A percentile compares a stretch with the other conserved stretches of the same genome.
Evolutionary conservation across 1,139 yeast species (phyloP).

Genomic region (Blastobotrys ciferrii): DNA sequence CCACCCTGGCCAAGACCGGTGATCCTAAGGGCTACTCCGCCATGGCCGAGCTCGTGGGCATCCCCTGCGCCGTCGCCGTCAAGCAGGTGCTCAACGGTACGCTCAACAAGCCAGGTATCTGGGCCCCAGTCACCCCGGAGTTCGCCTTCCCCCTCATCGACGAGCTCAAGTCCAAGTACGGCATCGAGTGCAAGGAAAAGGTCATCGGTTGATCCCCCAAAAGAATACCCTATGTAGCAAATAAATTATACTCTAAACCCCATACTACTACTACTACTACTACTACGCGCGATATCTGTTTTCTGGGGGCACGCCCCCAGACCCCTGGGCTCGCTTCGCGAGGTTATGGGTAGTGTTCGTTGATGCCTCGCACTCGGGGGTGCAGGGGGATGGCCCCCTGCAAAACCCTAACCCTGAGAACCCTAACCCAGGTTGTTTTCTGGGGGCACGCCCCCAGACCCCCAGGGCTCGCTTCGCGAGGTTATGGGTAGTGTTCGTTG

Average conservation of each 20-base stretch:
- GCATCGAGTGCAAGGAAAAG: slow-evolving; percentile 85
- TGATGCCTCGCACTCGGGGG: too few species aligned
- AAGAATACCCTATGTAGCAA: neutral
- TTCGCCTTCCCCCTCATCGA: slow-evolving; percentile 88
- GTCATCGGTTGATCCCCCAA: slow-evolving; percentile 37
- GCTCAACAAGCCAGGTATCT: slow-evolving; percentile 74
- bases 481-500: too few species aligned
- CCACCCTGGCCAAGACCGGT: slow-evolving; percentile 94
- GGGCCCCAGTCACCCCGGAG: slow-evolving; percentile 91
- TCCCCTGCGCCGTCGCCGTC: slow-evolving; percentile 96
- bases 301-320: too few species aligned
- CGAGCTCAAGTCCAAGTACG: slow-evolving; percentile 85
- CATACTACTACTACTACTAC: too few species aligned
- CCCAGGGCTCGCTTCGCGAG: too few species aligned
- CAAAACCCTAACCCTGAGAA: too few species aligned
- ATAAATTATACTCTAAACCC: neutral
- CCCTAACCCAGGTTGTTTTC: too few species aligned
- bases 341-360: too few species aligned
- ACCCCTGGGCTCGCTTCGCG: too few species aligned
- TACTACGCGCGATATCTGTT: too few species aligned
- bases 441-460: too few species aligned
- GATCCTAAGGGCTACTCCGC: slow-evolving; percentile 91
- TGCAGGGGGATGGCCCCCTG: too few species aligned
- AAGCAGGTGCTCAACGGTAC: slow-evolving; percentile 83
- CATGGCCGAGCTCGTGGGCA: slow-evolving; percentile 98